A percentile compares a stretch with the other conserved stretches of the same genome.
Evolutionary conservation across 768 basidiomycete genomes (phyloP).

Genomic region (Boletus reticuloceps): DNA sequence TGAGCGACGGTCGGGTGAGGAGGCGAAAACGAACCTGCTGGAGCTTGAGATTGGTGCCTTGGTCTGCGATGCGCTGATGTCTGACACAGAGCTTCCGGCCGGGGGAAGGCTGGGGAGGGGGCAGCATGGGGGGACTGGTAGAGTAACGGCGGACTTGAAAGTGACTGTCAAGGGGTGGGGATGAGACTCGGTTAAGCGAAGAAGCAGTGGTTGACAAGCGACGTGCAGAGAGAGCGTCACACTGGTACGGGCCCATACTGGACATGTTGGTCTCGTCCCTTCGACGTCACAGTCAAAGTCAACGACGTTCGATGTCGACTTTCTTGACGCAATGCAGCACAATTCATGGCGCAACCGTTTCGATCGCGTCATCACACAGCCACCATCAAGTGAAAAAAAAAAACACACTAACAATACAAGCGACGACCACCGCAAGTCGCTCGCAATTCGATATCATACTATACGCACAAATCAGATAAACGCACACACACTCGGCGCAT

Average conservation of each 20-base stretch:
- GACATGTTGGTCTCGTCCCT: too few relatives aligned
- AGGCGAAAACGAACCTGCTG: conserved; percentile 64
- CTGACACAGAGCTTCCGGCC: conserved; percentile 81
- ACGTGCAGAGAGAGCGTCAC: conserved; percentile 71
- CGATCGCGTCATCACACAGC: conserved; percentile 19
- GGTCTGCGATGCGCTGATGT: conserved; percentile 96
- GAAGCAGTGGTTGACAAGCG: conserved; percentile 39
- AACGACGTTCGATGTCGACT: not conserved
- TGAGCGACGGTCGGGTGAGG: not conserved
- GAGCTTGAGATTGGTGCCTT: conserved; percentile 87
- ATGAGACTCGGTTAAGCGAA: not conserved
- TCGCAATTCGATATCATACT: conserved; percentile 35
- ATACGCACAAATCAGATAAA: conserved; percentile 35
- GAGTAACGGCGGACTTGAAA: not conserved
- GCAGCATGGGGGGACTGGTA: not conserved
- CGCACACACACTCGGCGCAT: conserved; percentile 16
- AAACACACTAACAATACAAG: conserved; percentile 30
- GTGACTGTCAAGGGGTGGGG: not conserved
- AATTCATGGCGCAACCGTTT: conserved; percentile 30
- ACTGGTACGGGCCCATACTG: conserved; percentile 41
- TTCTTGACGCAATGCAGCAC: conserved; percentile 27
- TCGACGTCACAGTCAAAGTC: not conserved
- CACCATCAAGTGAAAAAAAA: not conserved
- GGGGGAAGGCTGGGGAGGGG: conserved; percentile 30
- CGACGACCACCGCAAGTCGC: conserved; percentile 21